Evolutionary conservation across 192 early-diverging fungal species (phyloP), one percentile per base, ranked within the genome.

Genomic region (Entomortierella parvispora): DNA sequence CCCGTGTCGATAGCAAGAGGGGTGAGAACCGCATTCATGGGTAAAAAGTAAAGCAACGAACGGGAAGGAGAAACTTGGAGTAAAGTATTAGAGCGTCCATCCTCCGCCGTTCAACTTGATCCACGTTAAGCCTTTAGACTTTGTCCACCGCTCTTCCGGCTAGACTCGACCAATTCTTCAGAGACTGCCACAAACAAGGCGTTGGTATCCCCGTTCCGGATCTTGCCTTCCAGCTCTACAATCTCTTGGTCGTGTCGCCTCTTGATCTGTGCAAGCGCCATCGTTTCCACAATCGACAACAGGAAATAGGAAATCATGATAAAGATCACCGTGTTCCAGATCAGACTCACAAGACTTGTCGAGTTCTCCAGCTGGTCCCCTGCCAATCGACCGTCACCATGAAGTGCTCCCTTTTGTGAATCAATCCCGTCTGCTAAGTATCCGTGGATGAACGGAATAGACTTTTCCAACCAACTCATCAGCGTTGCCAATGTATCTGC

Each of bases 241-340:
- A 80, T 71, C 54, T 85, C 71, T 51, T 80, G 63, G 4, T 85
- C 76, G 51, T 84, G 85, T 52, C 76, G 58, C 53, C 87, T 80
- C 51, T 83, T 85, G 29, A 95, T 75, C 66, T 93, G 88, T 34
- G 92, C 82, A 53, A 93, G 79, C 2, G 96, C 95, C 66, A 95
- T 83, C 0, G 95, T 82, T 77, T 97, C 95, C 17, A 96, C 83
- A 28, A 93, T 91, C 56, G 91, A 93, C 11, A 94, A 61, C 4
- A 88, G 79, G 87, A 96, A 98, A 82, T 96, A 97, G 0, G 84
- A 80, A 32, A 97, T 87, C 95, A 94, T 98, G 17, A 87, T 66
- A 14, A 85, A 81, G 15, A 97, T 82, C 42, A 97, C 69, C 2
- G 83, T 80, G 71, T 96, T 96, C 95, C 95, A 98, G 31, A 86